Conservation (phyloP, 768 basidiomycete genomes). For the Suillus discolor region DNA sequence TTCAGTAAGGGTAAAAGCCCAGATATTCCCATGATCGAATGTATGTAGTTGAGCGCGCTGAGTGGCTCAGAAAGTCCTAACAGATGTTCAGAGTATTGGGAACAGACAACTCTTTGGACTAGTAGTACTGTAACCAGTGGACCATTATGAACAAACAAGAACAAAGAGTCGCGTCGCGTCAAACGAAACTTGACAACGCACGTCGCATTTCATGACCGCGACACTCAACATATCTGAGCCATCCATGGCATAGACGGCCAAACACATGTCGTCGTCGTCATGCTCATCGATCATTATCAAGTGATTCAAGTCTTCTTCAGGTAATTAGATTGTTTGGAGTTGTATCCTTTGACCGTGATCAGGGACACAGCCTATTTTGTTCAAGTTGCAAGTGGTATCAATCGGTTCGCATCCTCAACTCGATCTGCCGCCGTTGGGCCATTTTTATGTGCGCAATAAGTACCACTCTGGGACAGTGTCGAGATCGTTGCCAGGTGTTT, state of each 20-base stretch:
- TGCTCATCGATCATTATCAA: background rate
- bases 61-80: background rate
- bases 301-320: background rate
- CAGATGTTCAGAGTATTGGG: background rate
- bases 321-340: background rate
- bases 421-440: background rate
- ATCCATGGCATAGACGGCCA: background rate
- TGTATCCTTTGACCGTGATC: background rate
- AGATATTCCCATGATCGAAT: conserved; percentile 77
- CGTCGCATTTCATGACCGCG: conserved; percentile 4
- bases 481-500: too few species aligned
- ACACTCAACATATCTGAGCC: background rate
- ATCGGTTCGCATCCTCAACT: background rate
- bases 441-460: background rate
- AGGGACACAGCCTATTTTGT: background rate
- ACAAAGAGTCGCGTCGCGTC: conserved; percentile 37
- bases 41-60: too few species aligned
- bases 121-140: background rate
- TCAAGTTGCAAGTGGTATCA: background rate
- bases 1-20: conserved; percentile 90
- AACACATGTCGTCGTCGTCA: background rate
- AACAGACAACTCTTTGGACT: conserved; percentile 1
- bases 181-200: background rate
- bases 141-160: conserved; percentile 23
- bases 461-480: background rate